Percentiles rank a stretch among this genome's conserved stretches.
phyloP scores from a whole-genome alignment of 768 basidiomycete species.

The Strobilomyces echinocephalus region DNA sequence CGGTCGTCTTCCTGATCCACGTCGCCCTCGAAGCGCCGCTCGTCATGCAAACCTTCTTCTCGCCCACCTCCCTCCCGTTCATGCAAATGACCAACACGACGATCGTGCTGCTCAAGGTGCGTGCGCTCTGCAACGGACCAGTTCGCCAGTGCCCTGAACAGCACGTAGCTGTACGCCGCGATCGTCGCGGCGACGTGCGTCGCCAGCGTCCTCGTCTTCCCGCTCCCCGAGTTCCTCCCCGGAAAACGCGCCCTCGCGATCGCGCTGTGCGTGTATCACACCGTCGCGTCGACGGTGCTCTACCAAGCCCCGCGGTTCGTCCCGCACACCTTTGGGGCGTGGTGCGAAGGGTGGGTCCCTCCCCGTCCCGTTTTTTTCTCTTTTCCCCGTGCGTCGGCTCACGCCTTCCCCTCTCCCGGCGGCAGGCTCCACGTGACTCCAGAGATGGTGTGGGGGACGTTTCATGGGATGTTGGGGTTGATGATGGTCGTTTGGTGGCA shows the following conservation, averaged over 20 bases:
- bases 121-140: neutral
- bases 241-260: constrained; percentile 83
- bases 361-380: too few relatives aligned
- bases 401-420: neutral
- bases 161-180: constrained; percentile 68
- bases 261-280: constrained; percentile 72
- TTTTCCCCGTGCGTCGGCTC: neutral
- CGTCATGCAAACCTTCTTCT: constrained; percentile 70
- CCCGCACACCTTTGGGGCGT: constrained; percentile 60
- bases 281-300: constrained; percentile 64
- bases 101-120: constrained; percentile 67
- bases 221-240: constrained; percentile 81
- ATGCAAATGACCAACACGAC: constrained; percentile 80
- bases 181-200: constrained; percentile 59
- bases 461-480: constrained; percentile 68
- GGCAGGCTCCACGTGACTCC: constrained; percentile 51
- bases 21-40: constrained; percentile 75
- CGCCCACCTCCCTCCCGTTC: constrained; percentile 62
- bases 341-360: constrained; percentile 55
- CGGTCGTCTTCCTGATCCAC: constrained; percentile 71
- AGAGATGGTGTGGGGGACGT: constrained; percentile 65
- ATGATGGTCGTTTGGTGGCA: constrained; percentile 84
- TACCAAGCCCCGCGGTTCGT: constrained; percentile 77
- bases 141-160: too few relatives aligned
- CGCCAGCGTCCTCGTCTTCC: constrained; percentile 56